Evolutionary conservation across 306 rosid genomes (phyloP), one percentile per base, ranked within the genome.

Genomic region (Cucumis melo): DNA sequence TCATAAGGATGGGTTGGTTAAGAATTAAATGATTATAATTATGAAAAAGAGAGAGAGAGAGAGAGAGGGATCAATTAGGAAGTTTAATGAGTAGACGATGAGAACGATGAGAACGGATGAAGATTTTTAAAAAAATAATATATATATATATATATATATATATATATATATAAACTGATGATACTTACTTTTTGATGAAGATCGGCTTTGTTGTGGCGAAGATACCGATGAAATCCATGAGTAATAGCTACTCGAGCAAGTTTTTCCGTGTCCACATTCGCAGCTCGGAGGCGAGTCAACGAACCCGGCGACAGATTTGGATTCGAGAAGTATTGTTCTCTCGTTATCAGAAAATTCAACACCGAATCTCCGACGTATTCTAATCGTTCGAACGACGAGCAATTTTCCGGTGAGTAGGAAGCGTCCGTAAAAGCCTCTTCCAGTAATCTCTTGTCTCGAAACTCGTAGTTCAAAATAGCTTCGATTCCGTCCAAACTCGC

Each of bases 181-280:
- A 32, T 3, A 79, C 87, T 86, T 71, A 88, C 92, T 73, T 83
- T 82, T 7, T 79, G 64, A 8, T 76, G 46, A 34, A 88, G 89
- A 1, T 63, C 50, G 3, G 87, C 80, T 16, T 81, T 87, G 75
- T 75, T 88, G 80, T 87, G 92, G 27, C 89, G 85, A 5, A 90
- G 68, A 61, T 79, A 88, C 0, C 78, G 83, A 64, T 90, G 85
- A n/a, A 90, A 53, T 1, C 82, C 87, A 27, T 87, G 92, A 15
- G 59, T 78, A 27, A 88, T 11, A 0, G 90, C 87, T 10, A 83
- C 91, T 12, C 96, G 91, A 2, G 92, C 89, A 6, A 88, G 89
- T 74, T 90, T 90, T 66, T 90, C 96, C 0, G 89, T 81, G 60
- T 90, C 89, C 0, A 90, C 92, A 23, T 90, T 88, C n/a, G 85